A percentile compares a stretch with the other conserved stretches of the same genome.
These are phyloP conservation scores for Aspergillus aculeatinus DNA, from an alignment of 2,329 filamentous ascomycete species.

Conservation along the genomic window DNA sequence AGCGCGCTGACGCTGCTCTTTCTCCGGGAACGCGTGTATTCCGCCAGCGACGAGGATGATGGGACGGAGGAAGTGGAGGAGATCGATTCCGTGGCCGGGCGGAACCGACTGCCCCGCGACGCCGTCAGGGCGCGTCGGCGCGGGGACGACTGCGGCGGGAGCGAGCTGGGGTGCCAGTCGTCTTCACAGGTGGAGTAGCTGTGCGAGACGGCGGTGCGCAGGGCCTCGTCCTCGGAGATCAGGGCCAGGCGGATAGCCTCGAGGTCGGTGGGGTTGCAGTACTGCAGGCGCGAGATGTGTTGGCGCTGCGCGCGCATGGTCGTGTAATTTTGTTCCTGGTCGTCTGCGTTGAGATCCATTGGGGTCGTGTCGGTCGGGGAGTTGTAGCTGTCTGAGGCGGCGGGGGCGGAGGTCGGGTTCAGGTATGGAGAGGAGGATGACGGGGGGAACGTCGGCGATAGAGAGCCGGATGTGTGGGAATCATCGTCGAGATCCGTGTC, in stretches of 20 bases:
- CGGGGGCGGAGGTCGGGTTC: slow-evolving; percentile 32
- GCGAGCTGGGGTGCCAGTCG: slow-evolving; percentile 40
- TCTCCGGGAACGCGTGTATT: slow-evolving; percentile 17
- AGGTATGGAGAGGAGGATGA: slow-evolving; percentile 27
- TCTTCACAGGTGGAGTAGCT: slow-evolving; percentile 19
- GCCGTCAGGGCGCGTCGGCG: slow-evolving; percentile 30
- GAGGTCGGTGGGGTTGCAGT: slow-evolving; percentile 31
- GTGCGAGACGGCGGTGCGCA: slow-evolving; percentile 10
- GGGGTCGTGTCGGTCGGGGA: not conserved
- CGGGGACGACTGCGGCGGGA: slow-evolving; percentile 36
- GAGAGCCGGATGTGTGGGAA: slow-evolving; percentile 62
- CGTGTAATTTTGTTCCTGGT: not conserved
- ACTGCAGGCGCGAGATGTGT: slow-evolving; percentile 42
- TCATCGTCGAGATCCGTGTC: slow-evolving; percentile 43
- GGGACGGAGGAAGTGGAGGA: slow-evolving; percentile 3
- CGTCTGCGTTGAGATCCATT: not conserved
- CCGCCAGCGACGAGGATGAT: not conserved
- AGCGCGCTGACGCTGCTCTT: slow-evolving; percentile 30
- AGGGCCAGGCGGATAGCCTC: slow-evolving; percentile 40
- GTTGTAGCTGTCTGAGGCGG: slow-evolving; percentile 7
- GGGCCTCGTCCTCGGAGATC: slow-evolving; percentile 27
- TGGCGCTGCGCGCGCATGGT: slow-evolving; percentile 39
- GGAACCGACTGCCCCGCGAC: slow-evolving; percentile 29
- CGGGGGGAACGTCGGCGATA: slow-evolving; percentile 52
- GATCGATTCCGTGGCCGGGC: slow-evolving; percentile 1